Percentiles rank a stretch among this genome's conserved stretches.
Conservation (phyloP, 2,329 filamentous ascomycete species). For the Pseudogymnoascus sp. region DNA sequence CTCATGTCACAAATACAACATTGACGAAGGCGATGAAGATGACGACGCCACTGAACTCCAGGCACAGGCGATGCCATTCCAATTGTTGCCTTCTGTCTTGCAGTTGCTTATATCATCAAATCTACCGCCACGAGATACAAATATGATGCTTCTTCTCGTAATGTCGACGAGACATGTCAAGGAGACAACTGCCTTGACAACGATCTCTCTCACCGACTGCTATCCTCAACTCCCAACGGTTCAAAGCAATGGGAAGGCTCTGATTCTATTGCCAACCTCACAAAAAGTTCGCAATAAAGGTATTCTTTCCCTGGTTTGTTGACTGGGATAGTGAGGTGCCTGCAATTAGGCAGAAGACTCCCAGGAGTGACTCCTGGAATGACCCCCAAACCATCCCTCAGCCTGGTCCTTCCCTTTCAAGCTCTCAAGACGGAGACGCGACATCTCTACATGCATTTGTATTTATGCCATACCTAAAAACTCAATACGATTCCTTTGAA, state of each 20-base stretch:
- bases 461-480: background rate
- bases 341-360: background rate
- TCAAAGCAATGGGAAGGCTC: background rate
- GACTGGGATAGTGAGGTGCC: background rate
- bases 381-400: background rate
- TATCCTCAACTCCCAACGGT: background rate
- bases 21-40: background rate
- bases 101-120: background rate
- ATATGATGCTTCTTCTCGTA: background rate
- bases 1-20: background rate
- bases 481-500: background rate
- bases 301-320: background rate
- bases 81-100: background rate
- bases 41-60: background rate
- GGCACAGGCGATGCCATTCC: background rate
- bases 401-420: background rate
- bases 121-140: background rate
- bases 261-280: background rate
- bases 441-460: background rate
- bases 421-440: background rate
- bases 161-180: background rate
- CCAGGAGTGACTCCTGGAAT: background rate
- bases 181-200: background rate
- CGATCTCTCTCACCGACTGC: background rate
- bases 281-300: background rate